Base-by-base conservation (phyloP, 208 protist species). In the Borovskyia barvae region DNA sequence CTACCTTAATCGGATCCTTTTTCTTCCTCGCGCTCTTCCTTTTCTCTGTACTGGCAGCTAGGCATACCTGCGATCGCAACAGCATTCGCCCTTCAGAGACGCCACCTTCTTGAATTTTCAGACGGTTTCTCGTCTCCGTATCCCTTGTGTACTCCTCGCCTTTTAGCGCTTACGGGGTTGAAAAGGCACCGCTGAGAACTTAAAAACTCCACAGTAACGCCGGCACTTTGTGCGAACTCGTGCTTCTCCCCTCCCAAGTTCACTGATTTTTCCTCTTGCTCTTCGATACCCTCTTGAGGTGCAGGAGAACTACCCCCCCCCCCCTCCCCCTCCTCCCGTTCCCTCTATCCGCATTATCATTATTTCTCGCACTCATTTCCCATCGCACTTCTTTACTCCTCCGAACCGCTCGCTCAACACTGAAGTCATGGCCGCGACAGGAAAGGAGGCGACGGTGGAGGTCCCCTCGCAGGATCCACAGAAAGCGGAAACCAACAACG, bases 401-500 rank as follows among this genome's bases (percentile, higher is more conserved):
- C 26, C 5, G 41, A 4, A n/a, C n/a, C n/a, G n/a, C n/a, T n/a
- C n/a, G n/a, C n/a, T n/a, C n/a, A n/a, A n/a, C n/a, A n/a, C n/a
- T n/a, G n/a, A 25, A 36, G 5, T 20, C n/a, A 79, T 63, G 60
- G 49, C 42, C 28, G 42, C 37, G 25, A 47, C 57, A 12, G 54
- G 42, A 8, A 85, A 77, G 51, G 79, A 82, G 15, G 85, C 91
- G 14, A 26, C 63, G 47, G 68, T 93, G 30, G 36, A 29, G 22
- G 80, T 83, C 19, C 72, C 80, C 7, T 82, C 78, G 35, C 55
- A 88, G 64, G 82, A 93, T 58, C 85, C 83, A 3, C 71, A 72
- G 58, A 66, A 75, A 43, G 77, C 72, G 15, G 51, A 58, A 41
- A 48, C 74, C 37, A 41, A 41, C 29, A 75, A 69, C 8, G 72